phyloP scores from a whole-genome alignment of 768 basidiomycete species.

The Gymnopilus dilepis region DNA sequence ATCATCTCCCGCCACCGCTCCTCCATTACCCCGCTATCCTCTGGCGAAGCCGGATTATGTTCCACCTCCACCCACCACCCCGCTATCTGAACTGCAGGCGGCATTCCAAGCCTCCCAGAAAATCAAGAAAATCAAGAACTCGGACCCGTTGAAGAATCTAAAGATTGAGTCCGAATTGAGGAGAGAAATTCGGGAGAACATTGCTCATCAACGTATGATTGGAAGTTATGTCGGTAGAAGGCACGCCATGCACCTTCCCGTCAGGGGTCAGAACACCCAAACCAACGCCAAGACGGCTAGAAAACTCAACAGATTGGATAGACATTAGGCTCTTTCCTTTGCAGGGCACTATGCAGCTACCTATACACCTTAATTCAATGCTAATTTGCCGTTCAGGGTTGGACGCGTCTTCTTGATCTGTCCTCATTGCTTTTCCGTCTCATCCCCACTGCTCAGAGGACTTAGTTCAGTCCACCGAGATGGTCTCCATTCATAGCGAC shows the following conservation, averaged over 20 bases:
- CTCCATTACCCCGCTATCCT: constrained; percentile 67
- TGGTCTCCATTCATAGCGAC: too few species aligned
- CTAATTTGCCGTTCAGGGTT: neutral
- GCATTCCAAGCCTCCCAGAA: constrained; percentile 43
- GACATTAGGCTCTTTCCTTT: constrained; percentile 37
- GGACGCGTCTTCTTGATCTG: too few species aligned
- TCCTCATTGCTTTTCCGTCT: too few species aligned
- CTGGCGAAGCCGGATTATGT: constrained; percentile 62
- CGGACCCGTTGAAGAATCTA: constrained; percentile 73
- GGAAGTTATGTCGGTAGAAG: constrained; percentile 92
- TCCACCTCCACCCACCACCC: constrained; percentile 50
- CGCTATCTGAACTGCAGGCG: constrained; percentile 44
- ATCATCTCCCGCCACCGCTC: constrained; percentile 82
- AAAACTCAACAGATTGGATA: constrained; percentile 86
- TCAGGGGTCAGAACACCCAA: constrained; percentile 92
- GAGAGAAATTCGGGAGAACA: constrained; percentile 86
- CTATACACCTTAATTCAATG: constrained; percentile 3
- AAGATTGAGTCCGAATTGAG: constrained; percentile 89
- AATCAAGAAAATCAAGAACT: constrained; percentile 34
- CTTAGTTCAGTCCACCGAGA: too few species aligned
- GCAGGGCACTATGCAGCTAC: neutral
- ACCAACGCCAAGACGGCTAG: constrained; percentile 90
- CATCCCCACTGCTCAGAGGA: too few species aligned
- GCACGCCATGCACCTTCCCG: constrained; percentile 93
- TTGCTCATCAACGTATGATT: constrained; percentile 91